Evolutionary conservation across 2,329 filamentous ascomycete genomes (phyloP).

Genomic region (Pseudodiploospora longispora): DNA sequence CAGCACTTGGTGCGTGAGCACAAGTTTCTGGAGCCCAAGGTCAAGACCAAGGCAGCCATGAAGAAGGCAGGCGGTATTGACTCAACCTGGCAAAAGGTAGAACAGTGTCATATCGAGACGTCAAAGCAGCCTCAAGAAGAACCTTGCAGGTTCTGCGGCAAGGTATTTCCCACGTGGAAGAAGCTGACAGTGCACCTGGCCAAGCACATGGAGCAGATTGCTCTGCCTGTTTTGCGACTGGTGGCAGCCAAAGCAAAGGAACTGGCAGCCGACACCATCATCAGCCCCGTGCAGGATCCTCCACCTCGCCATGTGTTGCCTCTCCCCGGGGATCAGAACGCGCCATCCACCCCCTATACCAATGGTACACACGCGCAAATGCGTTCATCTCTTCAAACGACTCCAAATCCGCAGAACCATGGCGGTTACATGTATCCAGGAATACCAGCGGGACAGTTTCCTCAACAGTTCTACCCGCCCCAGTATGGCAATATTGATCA

Average conservation of each 20-base stretch:
- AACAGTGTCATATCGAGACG: slow-evolving; percentile 68
- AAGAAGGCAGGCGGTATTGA: slow-evolving; percentile 52
- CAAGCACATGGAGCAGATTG: slow-evolving; percentile 90
- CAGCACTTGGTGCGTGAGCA: slow-evolving; percentile 90
- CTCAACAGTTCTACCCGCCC: slow-evolving; percentile 17
- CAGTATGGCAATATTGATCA: slow-evolving; percentile 21
- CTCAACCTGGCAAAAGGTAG: slow-evolving; percentile 68
- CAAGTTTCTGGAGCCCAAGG: slow-evolving; percentile 73
- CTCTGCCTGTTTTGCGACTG: slow-evolving; percentile 65
- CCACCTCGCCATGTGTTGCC: slow-evolving; percentile 30
- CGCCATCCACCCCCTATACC: slow-evolving; percentile 14
- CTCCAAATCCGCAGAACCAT: slow-evolving; percentile 11
- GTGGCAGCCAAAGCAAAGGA: slow-evolving; percentile 39
- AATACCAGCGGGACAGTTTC: slow-evolving; percentile 18
- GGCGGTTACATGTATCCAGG: slow-evolving; percentile 18
- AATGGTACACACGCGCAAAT: slow-evolving; percentile 11
- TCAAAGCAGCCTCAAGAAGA: slow-evolving; percentile 59
- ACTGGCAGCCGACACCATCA: slow-evolving; percentile 53
- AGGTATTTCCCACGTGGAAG: slow-evolving; percentile 77
- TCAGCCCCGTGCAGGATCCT: slow-evolving; percentile 57
- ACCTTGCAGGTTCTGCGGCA: slow-evolving; percentile 80
- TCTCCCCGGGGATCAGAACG: slow-evolving; percentile 16
- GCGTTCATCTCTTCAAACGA: slow-evolving; percentile 3
- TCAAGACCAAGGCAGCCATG: slow-evolving; percentile 63
- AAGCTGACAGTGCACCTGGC: slow-evolving; percentile 89